Evolutionary conservation across 2,329 filamentous ascomycete genomes (phyloP).

Genomic region (Tothia fuscella): DNA sequence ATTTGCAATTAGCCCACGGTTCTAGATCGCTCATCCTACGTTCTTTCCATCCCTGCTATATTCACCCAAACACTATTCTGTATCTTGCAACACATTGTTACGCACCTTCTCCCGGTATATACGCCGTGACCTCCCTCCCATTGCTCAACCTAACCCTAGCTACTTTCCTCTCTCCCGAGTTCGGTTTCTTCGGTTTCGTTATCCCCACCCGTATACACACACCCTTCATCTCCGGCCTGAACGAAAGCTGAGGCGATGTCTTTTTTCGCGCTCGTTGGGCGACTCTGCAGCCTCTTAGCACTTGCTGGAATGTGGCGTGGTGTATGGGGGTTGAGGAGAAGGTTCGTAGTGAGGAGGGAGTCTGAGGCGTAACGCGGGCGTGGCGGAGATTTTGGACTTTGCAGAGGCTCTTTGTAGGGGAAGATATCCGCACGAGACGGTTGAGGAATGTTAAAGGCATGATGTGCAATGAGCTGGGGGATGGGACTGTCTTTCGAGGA

Average conservation of each 20-base stretch:
- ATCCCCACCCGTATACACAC: constrained; percentile 92
- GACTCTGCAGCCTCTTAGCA: constrained; percentile 58
- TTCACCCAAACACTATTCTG: background rate
- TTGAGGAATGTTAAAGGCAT: too few species aligned
- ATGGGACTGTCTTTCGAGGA: too few species aligned
- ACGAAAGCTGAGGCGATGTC: constrained; percentile 70
- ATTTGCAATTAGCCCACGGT: constrained; percentile 11
- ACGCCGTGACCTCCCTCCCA: constrained; percentile 78
- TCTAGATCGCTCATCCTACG: background rate
- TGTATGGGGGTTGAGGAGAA: constrained; percentile 27
- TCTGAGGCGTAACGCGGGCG: background rate
- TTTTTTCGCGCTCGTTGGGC: constrained; percentile 72
- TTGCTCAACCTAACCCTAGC: constrained; percentile 81
- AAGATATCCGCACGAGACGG: too few species aligned
- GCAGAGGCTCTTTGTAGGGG: too few species aligned
- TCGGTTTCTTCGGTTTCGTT: constrained; percentile 95
- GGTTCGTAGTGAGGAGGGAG: background rate
- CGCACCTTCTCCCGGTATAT: constrained; percentile 84
- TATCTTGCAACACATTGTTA: constrained; percentile 9
- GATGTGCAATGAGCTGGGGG: too few species aligned
- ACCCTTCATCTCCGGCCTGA: constrained; percentile 78
- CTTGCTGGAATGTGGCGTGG: constrained; percentile 39
- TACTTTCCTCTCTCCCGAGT: constrained; percentile 93
- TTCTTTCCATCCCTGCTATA: constrained; percentile 6
- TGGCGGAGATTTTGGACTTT: too few species aligned